Percentiles rank a stretch among this genome's conserved stretches.
These are phyloP conservation scores for Syncephalastrum contaminatum DNA, from an alignment of 371 early-diverging fungal genomes.

Conservation along the genomic window DNA sequence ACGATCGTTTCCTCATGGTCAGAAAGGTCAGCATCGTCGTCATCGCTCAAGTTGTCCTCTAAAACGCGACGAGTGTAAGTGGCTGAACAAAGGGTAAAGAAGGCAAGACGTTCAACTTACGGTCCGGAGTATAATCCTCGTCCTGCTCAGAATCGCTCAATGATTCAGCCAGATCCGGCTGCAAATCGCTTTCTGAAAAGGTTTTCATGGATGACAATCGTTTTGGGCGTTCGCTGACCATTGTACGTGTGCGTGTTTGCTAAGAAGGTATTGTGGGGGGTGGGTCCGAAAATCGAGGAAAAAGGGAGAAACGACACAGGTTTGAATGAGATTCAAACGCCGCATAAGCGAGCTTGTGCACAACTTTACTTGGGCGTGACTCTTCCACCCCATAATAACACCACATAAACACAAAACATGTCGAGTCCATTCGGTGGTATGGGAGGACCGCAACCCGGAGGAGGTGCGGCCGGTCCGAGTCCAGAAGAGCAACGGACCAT, in stretches of 20 bases:
- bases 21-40: conserved; percentile 4
- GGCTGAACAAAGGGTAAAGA: not conserved
- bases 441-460: no score
- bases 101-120: no score
- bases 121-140: conserved; percentile 21
- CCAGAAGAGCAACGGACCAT: conserved; percentile 37
- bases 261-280: not conserved
- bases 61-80: not conserved
- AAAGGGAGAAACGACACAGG: conserved; percentile 3
- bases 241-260: no score
- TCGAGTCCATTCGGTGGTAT: no score
- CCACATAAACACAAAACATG: no score
- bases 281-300: not conserved
- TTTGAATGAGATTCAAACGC: not conserved
- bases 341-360: no score
- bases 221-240: no score
- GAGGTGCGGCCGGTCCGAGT: no score
- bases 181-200: no score
- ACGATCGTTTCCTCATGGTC: conserved; percentile 6
- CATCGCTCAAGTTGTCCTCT: not conserved
- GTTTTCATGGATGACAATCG: no score
- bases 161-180: not conserved
- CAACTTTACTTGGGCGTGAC: no score
- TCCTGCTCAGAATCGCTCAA: conserved; percentile 21
- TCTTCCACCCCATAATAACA: no score